A percentile compares a stretch with the other conserved stretches of the same genome.
Evolutionary conservation across 352 stramenopile genomes (phyloP).

Genomic region (Blastocystis sp.): DNA sequence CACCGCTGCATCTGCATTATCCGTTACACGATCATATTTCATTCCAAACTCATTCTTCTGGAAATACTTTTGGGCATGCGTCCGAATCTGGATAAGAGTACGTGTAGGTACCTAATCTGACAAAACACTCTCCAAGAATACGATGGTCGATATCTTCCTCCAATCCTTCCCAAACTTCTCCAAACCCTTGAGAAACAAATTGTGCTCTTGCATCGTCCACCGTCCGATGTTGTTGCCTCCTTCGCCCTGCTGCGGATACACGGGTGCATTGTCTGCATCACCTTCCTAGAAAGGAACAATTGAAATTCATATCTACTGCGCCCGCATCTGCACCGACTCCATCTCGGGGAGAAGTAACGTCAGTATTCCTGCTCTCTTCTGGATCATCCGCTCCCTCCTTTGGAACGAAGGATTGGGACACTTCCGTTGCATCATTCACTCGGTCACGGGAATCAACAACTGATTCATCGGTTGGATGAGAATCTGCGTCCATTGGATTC

Average conservation of each 20-base stretch:
- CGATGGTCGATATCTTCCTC: conserved; percentile 67
- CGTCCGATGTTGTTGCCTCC: conserved; percentile 62
- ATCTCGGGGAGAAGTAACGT: too few relatives aligned
- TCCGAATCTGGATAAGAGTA: conserved; percentile 72
- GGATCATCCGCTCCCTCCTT: too few relatives aligned
- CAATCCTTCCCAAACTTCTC: conserved; percentile 73
- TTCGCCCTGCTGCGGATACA: not conserved
- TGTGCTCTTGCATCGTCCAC: conserved; percentile 75
- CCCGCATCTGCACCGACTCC: too few relatives aligned
- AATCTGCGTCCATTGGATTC: too few relatives aligned
- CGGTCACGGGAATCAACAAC: too few relatives aligned
- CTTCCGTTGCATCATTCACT: too few relatives aligned
- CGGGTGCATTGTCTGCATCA: not conserved
- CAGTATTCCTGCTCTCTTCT: too few relatives aligned
- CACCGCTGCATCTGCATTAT: not conserved
- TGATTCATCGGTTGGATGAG: too few relatives aligned
- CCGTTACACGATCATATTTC: conserved; percentile 41
- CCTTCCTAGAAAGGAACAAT: not conserved
- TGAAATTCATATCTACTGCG: too few relatives aligned
- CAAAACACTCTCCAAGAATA: not conserved
- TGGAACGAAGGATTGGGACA: too few relatives aligned
- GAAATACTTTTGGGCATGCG: conserved; percentile 76
- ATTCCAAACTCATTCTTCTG: conserved; percentile 68
- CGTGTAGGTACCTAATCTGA: conserved; percentile 29
- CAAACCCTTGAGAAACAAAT: conserved; percentile 72